These are phyloP conservation scores for Pleoardoris graminearum DNA, from an alignment of 2,329 filamentous ascomycete species.

Conservation along the genomic window DNA sequence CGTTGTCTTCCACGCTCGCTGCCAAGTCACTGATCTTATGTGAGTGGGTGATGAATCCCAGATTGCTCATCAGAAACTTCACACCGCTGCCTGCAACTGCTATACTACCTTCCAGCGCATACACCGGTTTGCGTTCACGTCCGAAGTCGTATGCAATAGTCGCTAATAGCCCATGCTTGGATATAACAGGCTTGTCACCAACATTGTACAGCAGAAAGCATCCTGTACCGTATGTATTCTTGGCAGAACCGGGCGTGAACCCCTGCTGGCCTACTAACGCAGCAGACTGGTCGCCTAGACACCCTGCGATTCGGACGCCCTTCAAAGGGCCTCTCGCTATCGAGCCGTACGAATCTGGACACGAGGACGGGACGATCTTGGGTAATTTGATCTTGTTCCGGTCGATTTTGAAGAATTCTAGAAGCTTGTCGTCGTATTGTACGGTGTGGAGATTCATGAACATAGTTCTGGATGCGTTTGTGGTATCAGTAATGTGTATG, in stretches of 20 bases:
- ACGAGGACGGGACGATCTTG: constrained; percentile 81
- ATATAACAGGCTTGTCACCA: constrained; percentile 81
- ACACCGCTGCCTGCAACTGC: constrained; percentile 81
- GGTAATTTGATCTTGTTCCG: constrained; percentile 72
- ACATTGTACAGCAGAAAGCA: constrained; percentile 91
- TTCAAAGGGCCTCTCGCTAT: constrained; percentile 67
- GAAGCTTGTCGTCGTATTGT: constrained; percentile 75
- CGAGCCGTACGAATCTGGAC: constrained; percentile 71
- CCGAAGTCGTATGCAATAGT: constrained; percentile 87
- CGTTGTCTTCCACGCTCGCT: constrained; percentile 70
- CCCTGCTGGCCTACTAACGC: constrained; percentile 85
- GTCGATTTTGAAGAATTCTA: constrained; percentile 80
- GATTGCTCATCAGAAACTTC: constrained; percentile 68
- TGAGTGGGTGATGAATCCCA: constrained; percentile 64
- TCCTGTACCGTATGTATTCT: constrained; percentile 90
- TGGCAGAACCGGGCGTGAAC: constrained; percentile 79
- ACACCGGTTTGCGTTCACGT: constrained; percentile 66
- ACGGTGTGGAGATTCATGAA: constrained; percentile 86
- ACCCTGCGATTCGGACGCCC: constrained; percentile 77
- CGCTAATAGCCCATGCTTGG: constrained; percentile 78
- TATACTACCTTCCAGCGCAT: constrained; percentile 82
- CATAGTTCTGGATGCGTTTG: constrained; percentile 90
- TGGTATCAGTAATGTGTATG: constrained; percentile 80
- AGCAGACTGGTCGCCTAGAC: constrained; percentile 83
- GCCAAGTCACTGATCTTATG: constrained; percentile 68